These are phyloP conservation scores for Globisporangium splendens DNA, from an alignment of 352 stramenopile species.

Conservation along the genomic window DNA sequence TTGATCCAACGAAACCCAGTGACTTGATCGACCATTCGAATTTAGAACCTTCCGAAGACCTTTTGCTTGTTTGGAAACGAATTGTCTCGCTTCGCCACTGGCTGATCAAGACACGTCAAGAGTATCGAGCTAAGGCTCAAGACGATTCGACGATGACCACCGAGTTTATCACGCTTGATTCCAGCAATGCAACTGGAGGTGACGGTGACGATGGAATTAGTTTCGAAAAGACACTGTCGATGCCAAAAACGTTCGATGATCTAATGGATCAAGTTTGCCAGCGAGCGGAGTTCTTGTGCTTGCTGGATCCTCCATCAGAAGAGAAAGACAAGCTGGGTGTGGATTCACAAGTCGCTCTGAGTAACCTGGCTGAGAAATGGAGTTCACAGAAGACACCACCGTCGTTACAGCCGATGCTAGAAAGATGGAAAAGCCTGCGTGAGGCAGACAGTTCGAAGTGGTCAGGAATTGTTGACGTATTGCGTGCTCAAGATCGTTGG, in stretches of 20 bases:
- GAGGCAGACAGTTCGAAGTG: constrained; percentile 82
- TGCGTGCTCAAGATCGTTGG: constrained; percentile 66
- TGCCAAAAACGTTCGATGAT: constrained; percentile 67
- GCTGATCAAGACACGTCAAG: constrained; percentile 79
- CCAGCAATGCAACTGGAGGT: background rate
- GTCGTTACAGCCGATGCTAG: constrained; percentile 82
- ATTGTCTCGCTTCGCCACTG: constrained; percentile 81
- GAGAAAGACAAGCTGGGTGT: constrained; percentile 55
- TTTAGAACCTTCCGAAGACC: constrained; percentile 67
- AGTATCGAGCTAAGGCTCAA: constrained; percentile 61
- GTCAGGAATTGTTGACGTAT: constrained; percentile 79
- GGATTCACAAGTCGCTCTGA: constrained; percentile 72
- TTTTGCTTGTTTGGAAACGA: constrained; percentile 72
- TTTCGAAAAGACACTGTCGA: constrained; percentile 55
- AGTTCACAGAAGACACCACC: constrained; percentile 77
- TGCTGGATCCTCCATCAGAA: constrained; percentile 69
- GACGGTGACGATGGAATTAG: constrained; percentile 24
- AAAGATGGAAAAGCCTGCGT: constrained; percentile 75
- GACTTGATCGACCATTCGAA: constrained; percentile 43
- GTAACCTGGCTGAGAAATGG: constrained; percentile 86
- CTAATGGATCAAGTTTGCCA: constrained; percentile 64
- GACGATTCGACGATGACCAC: constrained; percentile 25
- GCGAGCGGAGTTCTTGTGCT: constrained; percentile 69
- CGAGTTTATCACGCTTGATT: background rate
- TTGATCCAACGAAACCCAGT: background rate